phyloP scores from a whole-genome alignment of 2,329 filamentous ascomycete species.

The Orbilia brochopaga region DNA sequence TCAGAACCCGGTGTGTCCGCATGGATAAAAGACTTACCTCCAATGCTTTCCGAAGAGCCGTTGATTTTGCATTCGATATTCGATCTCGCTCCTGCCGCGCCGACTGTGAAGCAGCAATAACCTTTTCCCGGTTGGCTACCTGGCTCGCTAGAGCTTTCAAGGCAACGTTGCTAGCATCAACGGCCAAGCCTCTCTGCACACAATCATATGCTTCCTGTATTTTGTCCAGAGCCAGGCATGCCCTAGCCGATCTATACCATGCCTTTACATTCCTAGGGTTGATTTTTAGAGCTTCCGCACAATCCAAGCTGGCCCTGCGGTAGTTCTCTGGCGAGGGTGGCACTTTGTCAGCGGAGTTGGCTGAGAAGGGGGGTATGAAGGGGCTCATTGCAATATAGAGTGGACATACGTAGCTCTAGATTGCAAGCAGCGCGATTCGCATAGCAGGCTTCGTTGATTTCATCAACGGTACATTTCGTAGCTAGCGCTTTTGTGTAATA shows the following conservation, averaged over 20 bases:
- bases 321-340: constrained; percentile 71
- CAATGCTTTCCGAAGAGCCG: constrained; percentile 71
- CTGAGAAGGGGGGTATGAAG: not conserved
- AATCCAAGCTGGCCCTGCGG: constrained; percentile 83
- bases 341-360: constrained; percentile 5
- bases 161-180: constrained; percentile 74
- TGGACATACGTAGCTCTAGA: constrained; percentile 73
- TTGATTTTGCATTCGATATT: constrained; percentile 63
- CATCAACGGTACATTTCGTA: constrained; percentile 67
- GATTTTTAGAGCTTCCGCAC: constrained; percentile 76
- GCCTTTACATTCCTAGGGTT: constrained; percentile 87
- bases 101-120: constrained; percentile 67
- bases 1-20: not conserved
- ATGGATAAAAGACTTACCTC: constrained; percentile 65
- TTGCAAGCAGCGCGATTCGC: constrained; percentile 90
- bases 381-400: not conserved
- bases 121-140: constrained; percentile 67
- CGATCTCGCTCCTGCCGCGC: constrained; percentile 62
- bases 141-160: constrained; percentile 69
- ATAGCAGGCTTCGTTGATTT: constrained; percentile 71
- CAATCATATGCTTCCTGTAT: constrained; percentile 80
- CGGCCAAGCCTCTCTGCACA: constrained; percentile 72
- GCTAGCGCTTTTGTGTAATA: constrained; percentile 88
- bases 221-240: constrained; percentile 78
- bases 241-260: constrained; percentile 80